phyloP scores from a whole-genome alignment of 1,284 basidiomycete genomes.

The Waitea zeae region DNA sequence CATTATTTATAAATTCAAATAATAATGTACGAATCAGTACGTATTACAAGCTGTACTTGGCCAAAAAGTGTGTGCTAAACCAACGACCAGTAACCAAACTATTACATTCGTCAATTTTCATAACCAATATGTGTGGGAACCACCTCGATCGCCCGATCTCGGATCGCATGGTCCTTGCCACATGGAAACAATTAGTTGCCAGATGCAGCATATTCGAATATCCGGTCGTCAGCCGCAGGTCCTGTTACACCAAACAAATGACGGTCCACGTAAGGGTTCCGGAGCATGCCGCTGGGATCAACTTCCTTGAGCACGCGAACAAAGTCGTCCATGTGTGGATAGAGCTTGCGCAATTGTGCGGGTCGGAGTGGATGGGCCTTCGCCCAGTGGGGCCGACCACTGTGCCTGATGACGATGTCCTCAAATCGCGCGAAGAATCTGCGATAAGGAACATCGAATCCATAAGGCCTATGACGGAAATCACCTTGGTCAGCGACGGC shows the following conservation, averaged over 20 bases:
- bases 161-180: no score
- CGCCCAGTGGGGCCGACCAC: constrained; percentile 86
- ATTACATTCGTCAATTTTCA: no score
- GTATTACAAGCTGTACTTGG: no score
- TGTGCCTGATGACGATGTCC: constrained; percentile 50
- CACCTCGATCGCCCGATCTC: no score
- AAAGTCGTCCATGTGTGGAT: constrained; percentile 69
- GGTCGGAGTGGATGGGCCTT: constrained; percentile 68
- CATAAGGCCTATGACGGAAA: constrained; percentile 57
- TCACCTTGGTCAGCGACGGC: background rate
- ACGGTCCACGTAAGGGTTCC: constrained; percentile 53
- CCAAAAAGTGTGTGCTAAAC: no score
- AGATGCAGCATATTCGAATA: no score
- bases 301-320: constrained; percentile 41
- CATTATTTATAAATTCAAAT: no score
- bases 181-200: no score
- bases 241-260: constrained; percentile 45
- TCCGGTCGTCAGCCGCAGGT: constrained; percentile 25
- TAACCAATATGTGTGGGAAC: no score
- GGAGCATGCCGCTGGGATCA: constrained; percentile 63
- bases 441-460: constrained; percentile 75
- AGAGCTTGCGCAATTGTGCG: constrained; percentile 39
- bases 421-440: constrained; percentile 73
- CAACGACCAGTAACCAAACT: no score
- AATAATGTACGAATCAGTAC: no score